Percentiles rank a stretch among this genome's conserved stretches.
Evolutionary conservation across 768 basidiomycete genomes (phyloP).

Genomic region (Ramaria sp.): DNA sequence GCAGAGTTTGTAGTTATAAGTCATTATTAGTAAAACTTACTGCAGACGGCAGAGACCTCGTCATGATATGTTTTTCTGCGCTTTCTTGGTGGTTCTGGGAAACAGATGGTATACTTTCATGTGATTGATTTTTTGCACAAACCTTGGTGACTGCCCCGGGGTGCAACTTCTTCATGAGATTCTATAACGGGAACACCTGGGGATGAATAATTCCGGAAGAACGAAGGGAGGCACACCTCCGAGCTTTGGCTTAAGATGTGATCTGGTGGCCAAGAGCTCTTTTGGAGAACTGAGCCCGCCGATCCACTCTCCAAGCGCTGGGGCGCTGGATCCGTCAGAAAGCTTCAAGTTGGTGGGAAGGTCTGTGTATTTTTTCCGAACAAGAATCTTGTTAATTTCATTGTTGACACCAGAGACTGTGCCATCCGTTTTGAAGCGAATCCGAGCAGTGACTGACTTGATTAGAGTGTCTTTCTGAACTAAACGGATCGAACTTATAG

Average conservation of each 20-base stretch:
- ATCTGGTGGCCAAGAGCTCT: not conserved
- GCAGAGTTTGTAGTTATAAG: not conserved
- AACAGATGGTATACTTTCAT: not conserved
- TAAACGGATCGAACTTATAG: not conserved
- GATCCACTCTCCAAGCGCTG: slow-evolving; percentile 33
- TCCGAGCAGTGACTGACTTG: not conserved
- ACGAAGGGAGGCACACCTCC: not conserved
- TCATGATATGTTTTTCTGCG: not conserved
- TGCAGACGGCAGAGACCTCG: not conserved
- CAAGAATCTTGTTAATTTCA: slow-evolving; percentile 20
- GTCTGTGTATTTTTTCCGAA: slow-evolving; percentile 45
- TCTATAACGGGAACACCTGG: not conserved
- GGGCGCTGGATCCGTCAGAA: slow-evolving; percentile 33
- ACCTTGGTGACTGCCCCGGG: not conserved
- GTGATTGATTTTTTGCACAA: not conserved
- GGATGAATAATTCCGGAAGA: not conserved
- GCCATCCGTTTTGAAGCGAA: not conserved
- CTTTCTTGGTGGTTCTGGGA: not conserved
- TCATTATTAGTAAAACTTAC: not conserved
- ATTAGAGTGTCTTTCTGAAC: not conserved
- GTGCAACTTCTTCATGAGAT: not conserved
- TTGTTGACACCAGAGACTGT: not conserved
- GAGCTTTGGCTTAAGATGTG: not conserved
- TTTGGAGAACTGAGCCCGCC: slow-evolving; percentile 19
- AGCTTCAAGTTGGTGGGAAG: slow-evolving; percentile 40